Percentiles rank a stretch among this genome's conserved stretches.
Conservation (phyloP, 139 green algal genomes). For the Yamagishiella unicocca region DNA sequence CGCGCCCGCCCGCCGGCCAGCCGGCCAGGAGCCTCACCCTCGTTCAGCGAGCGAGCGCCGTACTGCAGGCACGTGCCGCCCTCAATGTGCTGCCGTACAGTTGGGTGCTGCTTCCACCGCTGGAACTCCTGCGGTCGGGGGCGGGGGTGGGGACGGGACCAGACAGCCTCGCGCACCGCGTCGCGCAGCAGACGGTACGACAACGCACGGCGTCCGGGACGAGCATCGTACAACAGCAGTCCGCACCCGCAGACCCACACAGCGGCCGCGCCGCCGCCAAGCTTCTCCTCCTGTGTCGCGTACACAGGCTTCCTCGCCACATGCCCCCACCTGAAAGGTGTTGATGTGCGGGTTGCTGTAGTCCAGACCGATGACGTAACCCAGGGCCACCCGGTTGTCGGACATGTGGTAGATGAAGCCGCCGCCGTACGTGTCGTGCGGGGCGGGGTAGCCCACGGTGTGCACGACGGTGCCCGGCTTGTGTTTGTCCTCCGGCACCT, state of each 20-base stretch:
- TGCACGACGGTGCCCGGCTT: conserved; percentile 84
- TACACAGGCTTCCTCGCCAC: background rate
- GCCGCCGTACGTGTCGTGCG: conserved; percentile 83
- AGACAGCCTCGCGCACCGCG: no score
- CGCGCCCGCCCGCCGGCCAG: no score
- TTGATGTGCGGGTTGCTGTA: conserved; percentile 91
- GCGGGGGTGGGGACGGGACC: background rate
- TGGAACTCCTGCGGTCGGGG: conserved; percentile 86
- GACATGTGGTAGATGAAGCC: conserved; percentile 96
- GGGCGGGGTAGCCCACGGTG: conserved; percentile 79
- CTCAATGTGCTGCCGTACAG: conserved; percentile 79
- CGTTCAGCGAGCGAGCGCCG: conserved; percentile 90
- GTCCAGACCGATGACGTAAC: conserved; percentile 91
- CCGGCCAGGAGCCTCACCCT: no score
- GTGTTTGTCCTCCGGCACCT: conserved; percentile 79
- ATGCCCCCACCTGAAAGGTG: conserved; percentile 61
- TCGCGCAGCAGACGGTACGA: no score
- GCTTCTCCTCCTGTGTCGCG: no score
- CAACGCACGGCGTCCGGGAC: no score
- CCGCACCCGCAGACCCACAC: no score
- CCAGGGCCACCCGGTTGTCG: conserved; percentile 82
- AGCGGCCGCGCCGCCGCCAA: no score
- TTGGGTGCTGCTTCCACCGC: conserved; percentile 89
- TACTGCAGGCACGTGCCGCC: conserved; percentile 93
- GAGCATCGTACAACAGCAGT: no score